Base-by-base conservation (phyloP, 129 eudicot genomes). In the Glebionis coronaria region DNA sequence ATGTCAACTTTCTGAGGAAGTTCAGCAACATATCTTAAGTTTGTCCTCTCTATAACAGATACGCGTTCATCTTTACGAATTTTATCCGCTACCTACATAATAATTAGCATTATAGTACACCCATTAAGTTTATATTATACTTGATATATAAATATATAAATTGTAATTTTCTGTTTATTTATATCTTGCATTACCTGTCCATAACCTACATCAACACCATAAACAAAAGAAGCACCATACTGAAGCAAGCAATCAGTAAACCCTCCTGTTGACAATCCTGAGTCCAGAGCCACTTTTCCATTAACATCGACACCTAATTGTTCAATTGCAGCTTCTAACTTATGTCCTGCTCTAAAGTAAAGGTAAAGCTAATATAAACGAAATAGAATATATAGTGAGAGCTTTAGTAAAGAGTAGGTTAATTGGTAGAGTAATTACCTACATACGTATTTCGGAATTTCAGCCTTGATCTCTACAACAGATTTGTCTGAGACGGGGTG, bases 391-490 rank as follows among this genome's bases (percentile, higher is more conserved):
- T 29, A 12, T 31, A 57, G 42, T 15, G 5, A 23, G n/a, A 69
- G 6, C 53, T 50, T 6, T 58, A 65, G 44, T 45, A 31, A 12
- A 47, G 11, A 73, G 53, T 16, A 4, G 69, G 71, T 44, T 65
- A 40, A 10, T 63, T 64, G 28, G 67, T 69, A 74, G 88, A 81
- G 13, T 82, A 81, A 84, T 94, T 97, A 94, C 99, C 99, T 94
- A 90, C 99, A 94, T 85, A 90, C 99, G 74, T 94, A 94, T 94
- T 94, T 94, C 23, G 99, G 99, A 68, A 89, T 68, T 81, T 89
- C 97, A 68, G 99, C 95, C 72, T 66, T 89, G 75, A 94, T 94
- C 79, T 84, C 95, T 52, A 94, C 97, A 21, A 84, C 67, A 44
- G 99, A 59, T 78, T 87, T 86, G 69, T 94, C 97, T 19, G 99